Evolutionary conservation across 257 asterid species (phyloP).

Genomic region (Knoxia roxburghii): DNA sequence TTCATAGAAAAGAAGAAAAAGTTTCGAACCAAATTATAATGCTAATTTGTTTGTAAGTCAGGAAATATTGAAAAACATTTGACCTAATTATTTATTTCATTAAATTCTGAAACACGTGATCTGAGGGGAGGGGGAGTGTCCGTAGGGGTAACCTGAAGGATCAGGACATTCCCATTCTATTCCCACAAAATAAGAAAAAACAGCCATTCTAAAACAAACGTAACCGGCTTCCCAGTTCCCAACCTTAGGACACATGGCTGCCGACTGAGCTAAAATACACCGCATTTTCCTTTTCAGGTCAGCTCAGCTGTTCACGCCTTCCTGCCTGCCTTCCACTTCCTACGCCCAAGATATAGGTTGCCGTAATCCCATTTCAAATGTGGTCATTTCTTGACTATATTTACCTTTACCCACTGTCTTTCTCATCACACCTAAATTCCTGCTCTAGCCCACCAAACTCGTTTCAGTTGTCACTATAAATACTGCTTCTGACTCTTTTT

Average conservation of each 20-base stretch:
- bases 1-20: too few species aligned
- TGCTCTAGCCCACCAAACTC: background rate
- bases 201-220: background rate
- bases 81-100: too few species aligned
- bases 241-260: background rate
- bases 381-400: background rate
- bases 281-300: background rate
- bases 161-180: too few species aligned
- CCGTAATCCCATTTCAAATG: background rate
- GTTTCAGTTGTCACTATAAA: too few species aligned
- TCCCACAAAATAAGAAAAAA: too few species aligned
- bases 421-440: background rate
- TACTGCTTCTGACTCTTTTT: too few species aligned
- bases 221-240: background rate
- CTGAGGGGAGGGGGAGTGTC: background rate
- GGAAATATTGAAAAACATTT: too few species aligned
- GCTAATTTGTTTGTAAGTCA: too few species aligned
- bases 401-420: background rate
- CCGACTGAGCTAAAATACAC: conserved; percentile 10
- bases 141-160: too few species aligned
- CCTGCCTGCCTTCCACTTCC: background rate
- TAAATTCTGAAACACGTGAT: background rate
- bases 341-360: background rate
- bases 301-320: background rate
- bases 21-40: too few species aligned